Conservation (phyloP, 768 basidiomycete genomes). For the Chalciporus piperatus region DNA sequence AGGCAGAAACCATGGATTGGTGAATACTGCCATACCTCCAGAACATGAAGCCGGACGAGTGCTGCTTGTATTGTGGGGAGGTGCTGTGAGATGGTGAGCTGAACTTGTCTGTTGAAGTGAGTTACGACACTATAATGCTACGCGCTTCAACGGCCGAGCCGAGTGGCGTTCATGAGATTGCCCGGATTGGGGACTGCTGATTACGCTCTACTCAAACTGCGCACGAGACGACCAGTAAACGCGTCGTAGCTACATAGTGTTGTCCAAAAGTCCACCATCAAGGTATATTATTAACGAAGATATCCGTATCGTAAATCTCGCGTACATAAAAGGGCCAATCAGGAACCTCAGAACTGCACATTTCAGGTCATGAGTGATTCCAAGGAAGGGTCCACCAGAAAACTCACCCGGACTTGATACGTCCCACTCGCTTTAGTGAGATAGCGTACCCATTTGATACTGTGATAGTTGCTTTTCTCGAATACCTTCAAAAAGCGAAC, state of each 20-base stretch:
- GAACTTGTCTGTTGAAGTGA: conserved; percentile 9
- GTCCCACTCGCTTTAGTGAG: conserved; percentile 90
- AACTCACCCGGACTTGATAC: conserved; percentile 90
- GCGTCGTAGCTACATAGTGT: neutral
- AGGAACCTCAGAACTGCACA: conserved; percentile 26
- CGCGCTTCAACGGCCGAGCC: neutral
- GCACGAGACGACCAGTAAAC: neutral
- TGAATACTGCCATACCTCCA: conserved; percentile 40
- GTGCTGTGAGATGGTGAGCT: conserved; percentile 8
- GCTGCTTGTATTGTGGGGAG: conserved; percentile 11
- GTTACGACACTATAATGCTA: conserved; percentile 20
- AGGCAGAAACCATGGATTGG: neutral
- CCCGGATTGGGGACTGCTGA: conserved; percentile 25
- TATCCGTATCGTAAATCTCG: conserved; percentile 25
- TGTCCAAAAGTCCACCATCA: conserved; percentile 10
- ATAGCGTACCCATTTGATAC: conserved; percentile 95
- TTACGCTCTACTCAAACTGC: neutral
- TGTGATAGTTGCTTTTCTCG: conserved; percentile 92
- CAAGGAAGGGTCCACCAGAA: neutral
- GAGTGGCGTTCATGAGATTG: conserved; percentile 15
- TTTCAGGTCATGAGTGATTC: neutral
- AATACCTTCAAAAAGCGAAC: conserved; percentile 98
- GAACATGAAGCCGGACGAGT: conserved; percentile 38
- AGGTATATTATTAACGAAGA: conserved; percentile 25
- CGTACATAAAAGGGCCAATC: conserved; percentile 15